phyloP scores from a whole-genome alignment of 2,329 filamentous ascomycete species.

The Diaporthe citrichinensis region DNA sequence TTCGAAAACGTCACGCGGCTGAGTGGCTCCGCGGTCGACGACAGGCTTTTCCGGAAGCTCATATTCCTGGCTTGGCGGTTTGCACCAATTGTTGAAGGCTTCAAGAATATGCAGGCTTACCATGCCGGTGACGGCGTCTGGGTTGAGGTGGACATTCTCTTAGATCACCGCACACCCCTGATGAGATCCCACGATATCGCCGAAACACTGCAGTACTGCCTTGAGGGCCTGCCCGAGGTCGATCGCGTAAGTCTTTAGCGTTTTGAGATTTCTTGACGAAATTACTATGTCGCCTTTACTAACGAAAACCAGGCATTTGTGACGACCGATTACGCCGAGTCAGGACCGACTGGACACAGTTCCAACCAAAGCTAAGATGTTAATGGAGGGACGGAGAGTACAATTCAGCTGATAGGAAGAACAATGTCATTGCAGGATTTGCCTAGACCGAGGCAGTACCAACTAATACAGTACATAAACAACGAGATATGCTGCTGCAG shows the following conservation, averaged over 20 bases:
- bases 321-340: slow-evolving; percentile 68
- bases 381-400: background rate
- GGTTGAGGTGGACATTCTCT: slow-evolving; percentile 72
- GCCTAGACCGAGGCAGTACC: background rate
- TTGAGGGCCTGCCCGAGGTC: slow-evolving; percentile 61
- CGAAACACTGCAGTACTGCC: slow-evolving; percentile 75
- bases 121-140: slow-evolving; percentile 75
- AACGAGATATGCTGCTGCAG: background rate
- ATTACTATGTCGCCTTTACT: background rate
- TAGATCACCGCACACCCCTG: slow-evolving; percentile 67
- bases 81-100: slow-evolving; percentile 65
- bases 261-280: background rate
- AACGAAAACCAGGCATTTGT: slow-evolving; percentile 50
- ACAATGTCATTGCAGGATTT: background rate
- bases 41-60: slow-evolving; percentile 67
- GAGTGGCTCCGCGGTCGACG: slow-evolving; percentile 69
- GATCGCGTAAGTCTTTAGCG: slow-evolving; percentile 46
- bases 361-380: slow-evolving; percentile 18
- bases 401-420: background rate
- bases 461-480: background rate
- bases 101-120: slow-evolving; percentile 69
- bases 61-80: slow-evolving; percentile 73
- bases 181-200: slow-evolving; percentile 70
- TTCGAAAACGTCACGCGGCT: slow-evolving; percentile 71
- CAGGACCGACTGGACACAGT: slow-evolving; percentile 62